A percentile compares a stretch with the other conserved stretches of the same genome.
Evolutionary conservation across 257 asterid species (phyloP).

Genomic region (Verbascum thapsus): DNA sequence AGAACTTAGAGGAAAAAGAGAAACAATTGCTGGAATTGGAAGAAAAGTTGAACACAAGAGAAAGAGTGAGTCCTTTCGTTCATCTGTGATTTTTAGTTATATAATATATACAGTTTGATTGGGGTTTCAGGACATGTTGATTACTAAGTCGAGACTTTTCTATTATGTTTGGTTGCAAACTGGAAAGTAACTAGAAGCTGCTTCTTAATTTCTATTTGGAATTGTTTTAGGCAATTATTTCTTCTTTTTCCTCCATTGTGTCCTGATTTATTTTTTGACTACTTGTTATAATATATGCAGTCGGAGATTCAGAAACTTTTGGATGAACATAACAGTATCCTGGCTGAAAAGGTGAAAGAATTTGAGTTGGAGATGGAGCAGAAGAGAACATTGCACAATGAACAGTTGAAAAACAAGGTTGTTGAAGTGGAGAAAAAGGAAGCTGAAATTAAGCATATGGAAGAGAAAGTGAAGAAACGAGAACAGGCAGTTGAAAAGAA

Average conservation of each 20-base stretch:
- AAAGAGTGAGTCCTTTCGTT: constrained; percentile 55
- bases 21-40: constrained; percentile 67
- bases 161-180: neutral
- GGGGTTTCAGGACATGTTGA: constrained; percentile 9
- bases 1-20: constrained; percentile 72
- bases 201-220: constrained; percentile 3
- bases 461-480: constrained; percentile 81
- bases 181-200: constrained; percentile 8
- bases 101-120: neutral
- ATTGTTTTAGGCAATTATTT: constrained; percentile 2
- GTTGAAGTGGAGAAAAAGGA: constrained; percentile 81
- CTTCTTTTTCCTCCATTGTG: constrained; percentile 10
- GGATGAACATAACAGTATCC: constrained; percentile 68
- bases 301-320: constrained; percentile 80
- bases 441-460: constrained; percentile 77
- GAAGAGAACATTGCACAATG: constrained; percentile 62
- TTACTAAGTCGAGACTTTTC: constrained; percentile 7
- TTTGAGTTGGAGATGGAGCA: constrained; percentile 81
- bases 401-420: constrained; percentile 67
- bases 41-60: constrained; percentile 69
- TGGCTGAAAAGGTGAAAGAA: constrained; percentile 69
- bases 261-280: constrained; percentile 21
- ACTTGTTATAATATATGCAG: constrained; percentile 47
- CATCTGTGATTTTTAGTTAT: neutral
- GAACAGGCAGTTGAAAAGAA: constrained; percentile 84